Base-by-base conservation (phyloP, 805 yeast species). In the Pichia occidentalis region DNA sequence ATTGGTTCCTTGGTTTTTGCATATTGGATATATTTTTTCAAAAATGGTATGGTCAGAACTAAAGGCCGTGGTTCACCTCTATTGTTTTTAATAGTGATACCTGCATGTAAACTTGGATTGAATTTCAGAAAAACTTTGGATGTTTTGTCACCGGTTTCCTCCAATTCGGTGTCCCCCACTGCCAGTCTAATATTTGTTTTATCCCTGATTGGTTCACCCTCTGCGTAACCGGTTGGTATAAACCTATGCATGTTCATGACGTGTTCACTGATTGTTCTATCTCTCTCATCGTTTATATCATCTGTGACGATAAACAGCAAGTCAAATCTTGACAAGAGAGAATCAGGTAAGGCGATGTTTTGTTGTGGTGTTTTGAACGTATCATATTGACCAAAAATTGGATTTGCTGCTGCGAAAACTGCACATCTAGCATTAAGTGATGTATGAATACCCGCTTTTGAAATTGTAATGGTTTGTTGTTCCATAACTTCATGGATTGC, bases 401-500 rank as follows among this genome's bases (percentile, higher is more conserved):
- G 98, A 59, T 90, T 90, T 7, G 98, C 98, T 24, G 98, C 98
- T 1, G 97, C 97, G 48, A 90, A 75, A 13, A 90, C 97, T 21
- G 95, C 83, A 65, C 97, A 90, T 53, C 98, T 77, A 11, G 98
- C 97, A 57, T 90, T 90, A 50, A 90, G 71, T 5, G 97, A 83
- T 2, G 97, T 88, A 60, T 90, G 97, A 53, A 90, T 90, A 47
- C 98, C 98, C 5, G 97, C 98, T 60, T 90, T 90, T 36, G 97
- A 95, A 54, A 90, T 88, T 2, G 97, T 88, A 21, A 90, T 96
- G 0, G 98, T 92, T 61, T 92, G 98, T 65, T 92, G 98, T 67
- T 92, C 98, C 98, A 92, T 92, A 34, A 92, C 98, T 72, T 92
- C 98, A 63, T 92, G 98, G 54, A 92, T 92, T 1, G 97, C 97